These are phyloP conservation scores for Clarireedia monteithiana DNA, from an alignment of 2,329 filamentous ascomycete genomes.

Conservation along the genomic window DNA sequence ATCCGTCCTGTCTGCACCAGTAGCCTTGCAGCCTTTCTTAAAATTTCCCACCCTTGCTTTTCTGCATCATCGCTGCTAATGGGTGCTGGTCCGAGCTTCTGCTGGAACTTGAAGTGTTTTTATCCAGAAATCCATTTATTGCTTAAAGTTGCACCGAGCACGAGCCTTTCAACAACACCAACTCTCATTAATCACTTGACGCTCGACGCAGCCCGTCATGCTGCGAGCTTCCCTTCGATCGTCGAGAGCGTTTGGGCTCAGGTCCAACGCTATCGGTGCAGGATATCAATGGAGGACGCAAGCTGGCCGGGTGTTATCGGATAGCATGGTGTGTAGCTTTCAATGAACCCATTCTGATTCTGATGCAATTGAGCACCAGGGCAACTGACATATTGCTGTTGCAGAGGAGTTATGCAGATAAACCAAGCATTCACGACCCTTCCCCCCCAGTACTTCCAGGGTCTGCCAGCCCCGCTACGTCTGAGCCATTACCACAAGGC, in stretches of 20 bases:
- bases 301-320: constrained; percentile 30
- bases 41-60: background rate
- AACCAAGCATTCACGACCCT: constrained; percentile 39
- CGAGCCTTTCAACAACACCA: constrained; percentile 17
- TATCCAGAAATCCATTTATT: constrained; percentile 7
- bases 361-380: constrained; percentile 9
- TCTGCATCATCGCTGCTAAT: constrained; percentile 9
- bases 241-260: constrained; percentile 50
- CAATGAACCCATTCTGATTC: background rate
- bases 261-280: constrained; percentile 43
- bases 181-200: constrained; percentile 17
- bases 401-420: constrained; percentile 52
- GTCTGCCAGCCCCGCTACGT: constrained; percentile 32
- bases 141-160: constrained; percentile 8
- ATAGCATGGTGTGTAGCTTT: constrained; percentile 30
- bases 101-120: constrained; percentile 13
- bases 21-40: constrained; percentile 14
- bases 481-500: constrained; percentile 32
- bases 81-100: constrained; percentile 4
- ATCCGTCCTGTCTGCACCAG: background rate
- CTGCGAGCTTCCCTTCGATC: constrained; percentile 62
- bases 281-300: constrained; percentile 52
- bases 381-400: constrained; percentile 9
- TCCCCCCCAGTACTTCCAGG: constrained; percentile 46
- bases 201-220: constrained; percentile 47